Evolutionary conservation across 2,329 filamentous ascomycete genomes (phyloP), one percentile per base, ranked within the genome.

Genomic region (Aschersonia sp.): DNA sequence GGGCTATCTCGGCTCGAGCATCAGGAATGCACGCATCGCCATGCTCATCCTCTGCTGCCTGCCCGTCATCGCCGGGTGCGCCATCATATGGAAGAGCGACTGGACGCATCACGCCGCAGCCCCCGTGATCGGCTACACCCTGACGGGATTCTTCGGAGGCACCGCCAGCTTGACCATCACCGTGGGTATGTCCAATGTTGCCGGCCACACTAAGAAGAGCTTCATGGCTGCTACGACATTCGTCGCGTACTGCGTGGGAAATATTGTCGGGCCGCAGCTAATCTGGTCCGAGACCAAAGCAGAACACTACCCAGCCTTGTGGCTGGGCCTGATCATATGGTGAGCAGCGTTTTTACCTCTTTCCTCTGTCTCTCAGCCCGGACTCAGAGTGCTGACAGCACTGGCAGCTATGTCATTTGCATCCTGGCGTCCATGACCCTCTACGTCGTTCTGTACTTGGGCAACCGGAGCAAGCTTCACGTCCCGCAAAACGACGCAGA

Each of bases 191-290:
- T 75, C 76, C 9, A 88, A 88, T 53, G 81, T 87, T 0, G 83
- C 83, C 0, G 84, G 85, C 0, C 75, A 83, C 30, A 87, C 83
- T 0, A 88, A 88, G 66, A 87, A 87, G 68, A 83, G 79, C 10
- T 80, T 83, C 56, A 86, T 84, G 71, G 81, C 83, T 0, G 79
- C 80, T 0, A 79, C 79, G 0, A 81, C 85, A 1, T 88, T 87
- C 52, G 81, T 85, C 0, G 82, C 81, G 0, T 87, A 87, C 57
- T 85, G 81, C 48, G 78, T 87, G 3, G 73, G 83, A 1, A 87
- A 87, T 55, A 87, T 88, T 46, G 78, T 87, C 52, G 83, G 83
- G 0, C 84, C 84, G 4, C 81, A 85, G 62, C 67, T 87, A 40
- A 75, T 87, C 41, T 76, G 76, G 55, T 79, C 73, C n/a, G 68